Evolutionary conservation across 768 basidiomycete genomes (phyloP).

Genomic region (Lactifluus rugatus): DNA sequence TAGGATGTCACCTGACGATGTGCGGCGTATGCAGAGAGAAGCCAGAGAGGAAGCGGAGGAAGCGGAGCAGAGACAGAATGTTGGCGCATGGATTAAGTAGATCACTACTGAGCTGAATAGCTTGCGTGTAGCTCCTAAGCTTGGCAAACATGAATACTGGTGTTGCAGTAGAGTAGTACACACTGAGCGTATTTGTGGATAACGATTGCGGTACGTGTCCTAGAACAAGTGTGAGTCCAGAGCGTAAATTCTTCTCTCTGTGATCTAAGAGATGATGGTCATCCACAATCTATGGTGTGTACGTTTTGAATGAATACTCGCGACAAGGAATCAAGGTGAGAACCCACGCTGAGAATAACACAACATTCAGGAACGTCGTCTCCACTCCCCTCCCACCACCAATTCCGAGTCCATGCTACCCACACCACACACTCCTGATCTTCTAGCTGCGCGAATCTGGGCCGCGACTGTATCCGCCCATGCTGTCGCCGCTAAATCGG

Average conservation of each 20-base stretch:
- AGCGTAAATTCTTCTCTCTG: constrained; percentile 98
- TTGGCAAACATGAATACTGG: too few species aligned
- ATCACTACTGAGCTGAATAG: too few species aligned
- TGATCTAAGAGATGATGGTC: constrained; percentile 87
- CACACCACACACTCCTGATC: constrained; percentile 79
- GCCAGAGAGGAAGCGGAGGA: too few species aligned
- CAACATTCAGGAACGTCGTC: constrained; percentile 61
- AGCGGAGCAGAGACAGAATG: too few species aligned
- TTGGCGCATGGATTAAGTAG: too few species aligned
- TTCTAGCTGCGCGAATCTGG: constrained; percentile 78
- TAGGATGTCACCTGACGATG: too few species aligned
- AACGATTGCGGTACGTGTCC: too few species aligned
- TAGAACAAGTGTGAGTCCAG: constrained; percentile 82
- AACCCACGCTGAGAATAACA: constrained; percentile 68
- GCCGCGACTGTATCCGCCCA: constrained; percentile 75
- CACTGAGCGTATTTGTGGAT: too few species aligned
- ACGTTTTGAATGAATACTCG: constrained; percentile 3
- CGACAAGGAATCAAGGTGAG: not conserved
- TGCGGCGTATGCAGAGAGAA: too few species aligned
- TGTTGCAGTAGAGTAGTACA: too few species aligned
- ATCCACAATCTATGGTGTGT: constrained; percentile 70
- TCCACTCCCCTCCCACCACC: constrained; percentile 42
- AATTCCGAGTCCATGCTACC: constrained; percentile 71
- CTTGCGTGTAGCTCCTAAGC: too few species aligned
- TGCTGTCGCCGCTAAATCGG: constrained; percentile 57